Conservation (phyloP, 1,284 basidiomycete genomes). For the Microbotryum violaceum region DNA sequence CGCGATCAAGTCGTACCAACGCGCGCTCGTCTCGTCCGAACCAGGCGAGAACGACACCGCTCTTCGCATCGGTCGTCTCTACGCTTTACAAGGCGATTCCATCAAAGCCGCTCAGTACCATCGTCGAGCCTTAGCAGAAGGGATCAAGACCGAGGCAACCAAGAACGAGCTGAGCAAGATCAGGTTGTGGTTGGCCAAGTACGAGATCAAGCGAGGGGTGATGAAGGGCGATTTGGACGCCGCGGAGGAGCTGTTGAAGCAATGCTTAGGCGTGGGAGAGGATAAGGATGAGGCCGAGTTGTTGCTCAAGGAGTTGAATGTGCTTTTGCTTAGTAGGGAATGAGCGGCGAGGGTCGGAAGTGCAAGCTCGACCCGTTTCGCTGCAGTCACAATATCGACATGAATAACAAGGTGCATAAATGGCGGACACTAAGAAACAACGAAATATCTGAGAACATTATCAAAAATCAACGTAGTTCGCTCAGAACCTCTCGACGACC, state of each 20-base stretch:
- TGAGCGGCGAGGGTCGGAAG: conserved; percentile 11
- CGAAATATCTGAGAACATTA: not conserved
- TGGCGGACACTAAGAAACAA: not conserved
- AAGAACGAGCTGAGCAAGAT: conserved; percentile 19
- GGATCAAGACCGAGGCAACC: conserved; percentile 11
- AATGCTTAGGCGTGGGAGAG: conserved; percentile 16
- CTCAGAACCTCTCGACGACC: conserved; percentile 8
- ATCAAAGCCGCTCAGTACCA: conserved; percentile 48
- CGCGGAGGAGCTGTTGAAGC: conserved; percentile 26
- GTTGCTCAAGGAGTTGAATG: conserved; percentile 21
- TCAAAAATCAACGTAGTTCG: conserved; percentile 6
- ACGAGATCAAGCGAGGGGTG: conserved; percentile 28
- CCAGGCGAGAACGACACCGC: conserved; percentile 66
- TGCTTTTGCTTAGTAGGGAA: conserved; percentile 21
- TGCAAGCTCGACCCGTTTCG: not conserved
- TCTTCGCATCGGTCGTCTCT: conserved; percentile 67
- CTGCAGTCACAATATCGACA: not conserved
- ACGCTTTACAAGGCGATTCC: conserved; percentile 58
- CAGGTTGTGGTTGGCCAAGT: conserved; percentile 28
- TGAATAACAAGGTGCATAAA: conserved; percentile 1
- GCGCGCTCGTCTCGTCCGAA: conserved; percentile 77
- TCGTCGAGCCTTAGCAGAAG: conserved; percentile 26
- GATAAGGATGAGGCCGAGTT: conserved; percentile 25
- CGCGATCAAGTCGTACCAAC: conserved; percentile 79
- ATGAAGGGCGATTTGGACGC: conserved; percentile 21